Conservation (phyloP, 2,329 filamentous ascomycete species). For the Trichoderma sp. region DNA sequence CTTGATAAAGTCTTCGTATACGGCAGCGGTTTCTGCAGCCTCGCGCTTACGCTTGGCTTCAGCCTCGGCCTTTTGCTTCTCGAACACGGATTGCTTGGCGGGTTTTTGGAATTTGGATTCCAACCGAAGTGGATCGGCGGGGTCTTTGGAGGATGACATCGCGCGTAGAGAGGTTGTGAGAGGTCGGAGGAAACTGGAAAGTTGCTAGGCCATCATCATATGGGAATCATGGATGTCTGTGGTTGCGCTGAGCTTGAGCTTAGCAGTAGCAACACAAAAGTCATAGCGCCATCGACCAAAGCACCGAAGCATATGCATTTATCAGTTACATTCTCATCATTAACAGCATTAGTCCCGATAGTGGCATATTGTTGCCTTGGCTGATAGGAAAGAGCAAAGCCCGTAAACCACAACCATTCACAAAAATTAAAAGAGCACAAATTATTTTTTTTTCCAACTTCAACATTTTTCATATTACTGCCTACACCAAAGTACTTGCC, state of each 20-base stretch:
- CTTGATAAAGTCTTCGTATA: slow-evolving; percentile 84
- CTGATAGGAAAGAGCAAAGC: not conserved
- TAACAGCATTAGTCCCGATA: not conserved
- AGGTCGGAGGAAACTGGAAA: not conserved
- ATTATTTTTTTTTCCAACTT: not conserved
- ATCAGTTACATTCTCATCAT: not conserved
- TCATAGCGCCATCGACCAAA: not conserved
- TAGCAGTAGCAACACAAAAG: not conserved
- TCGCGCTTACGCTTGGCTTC: slow-evolving; percentile 84
- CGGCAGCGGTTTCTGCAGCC: slow-evolving; percentile 81
- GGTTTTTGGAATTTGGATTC: slow-evolving; percentile 76
- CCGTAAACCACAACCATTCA: not conserved
- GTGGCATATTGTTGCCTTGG: not conserved
- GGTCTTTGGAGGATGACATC: slow-evolving; percentile 51
- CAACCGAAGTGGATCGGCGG: slow-evolving; percentile 65
- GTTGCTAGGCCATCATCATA: slow-evolving; percentile 12
- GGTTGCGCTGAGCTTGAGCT: not conserved
- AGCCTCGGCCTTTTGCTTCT: slow-evolving; percentile 83
- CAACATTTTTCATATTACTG: not conserved
- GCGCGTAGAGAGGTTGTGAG: slow-evolving; percentile 22
- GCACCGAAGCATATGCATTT: not conserved
- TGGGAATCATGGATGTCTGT: too few relatives aligned
- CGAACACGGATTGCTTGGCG: slow-evolving; percentile 81
- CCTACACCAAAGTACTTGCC: not conserved
- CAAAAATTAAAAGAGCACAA: not conserved